phyloP scores from a whole-genome alignment of 768 basidiomycete genomes.

The Leccinum pellstonianum region DNA sequence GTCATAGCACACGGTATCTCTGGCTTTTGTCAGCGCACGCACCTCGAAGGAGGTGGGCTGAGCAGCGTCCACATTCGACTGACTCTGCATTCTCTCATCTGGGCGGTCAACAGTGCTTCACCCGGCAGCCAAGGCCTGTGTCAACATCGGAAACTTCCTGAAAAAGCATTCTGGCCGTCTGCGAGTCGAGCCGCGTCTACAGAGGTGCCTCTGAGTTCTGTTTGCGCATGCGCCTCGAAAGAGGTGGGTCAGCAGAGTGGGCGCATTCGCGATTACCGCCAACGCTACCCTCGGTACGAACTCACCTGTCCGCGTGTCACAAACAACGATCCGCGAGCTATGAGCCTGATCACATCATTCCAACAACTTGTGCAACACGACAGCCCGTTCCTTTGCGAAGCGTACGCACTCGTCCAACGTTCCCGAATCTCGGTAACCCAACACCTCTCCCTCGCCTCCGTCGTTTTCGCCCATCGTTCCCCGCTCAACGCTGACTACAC shows the following conservation, averaged over 20 bases:
- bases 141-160: too few relatives aligned
- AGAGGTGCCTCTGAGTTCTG: neutral
- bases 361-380: conserved; percentile 22
- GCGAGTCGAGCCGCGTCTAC: neutral
- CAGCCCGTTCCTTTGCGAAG: conserved; percentile 24
- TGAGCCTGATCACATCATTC: conserved; percentile 12
- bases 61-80: too few relatives aligned
- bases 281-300: neutral
- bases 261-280: neutral
- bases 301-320: neutral
- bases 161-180: too few relatives aligned
- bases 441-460: conserved; percentile 10
- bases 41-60: too few relatives aligned
- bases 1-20: too few relatives aligned
- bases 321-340: neutral
- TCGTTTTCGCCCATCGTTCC: conserved; percentile 22
- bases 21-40: too few relatives aligned
- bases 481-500: conserved; percentile 25
- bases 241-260: neutral
- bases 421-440: conserved; percentile 1
- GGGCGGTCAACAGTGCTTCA: too few relatives aligned
- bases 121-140: too few relatives aligned
- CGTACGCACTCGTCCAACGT: conserved; percentile 19
- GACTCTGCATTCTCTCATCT: too few relatives aligned
- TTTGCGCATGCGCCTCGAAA: neutral